Base-by-base conservation (phyloP, 805 yeast species). In the Candida xyloterini region DNA sequence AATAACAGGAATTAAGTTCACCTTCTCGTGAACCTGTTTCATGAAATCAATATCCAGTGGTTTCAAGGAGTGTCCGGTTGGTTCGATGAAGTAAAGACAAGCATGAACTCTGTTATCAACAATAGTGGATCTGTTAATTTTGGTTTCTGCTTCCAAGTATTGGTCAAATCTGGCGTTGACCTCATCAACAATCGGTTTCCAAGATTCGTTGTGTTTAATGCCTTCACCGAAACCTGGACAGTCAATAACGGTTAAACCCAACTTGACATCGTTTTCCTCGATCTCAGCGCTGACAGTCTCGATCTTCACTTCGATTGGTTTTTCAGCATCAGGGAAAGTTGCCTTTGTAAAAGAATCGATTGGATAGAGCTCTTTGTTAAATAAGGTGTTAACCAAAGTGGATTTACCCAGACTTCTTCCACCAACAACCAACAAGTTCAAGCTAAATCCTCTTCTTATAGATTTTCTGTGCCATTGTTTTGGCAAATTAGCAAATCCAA, bases 381-480 rank as follows among this genome's bases (percentile, higher is more conserved):
- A 93, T 52, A 93, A 73, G 16, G 98, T 90, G 67, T 88, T 89
- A 57, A 93, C 78, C 59, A 93, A 75, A 20, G 99, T 93, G 24
- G 93, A 73, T 68, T 91, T 91, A 55, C 99, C 99, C 47, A 91
- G 72, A 5, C 99, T 97, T 44, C 81, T 71, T 68, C 87, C 95
- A 51, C 95, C 95, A 47, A 90, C 95, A 43, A 87, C 88, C 78
- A 93, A 77, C 46, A 93, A 62, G 62, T 93, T 93, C 60, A 93
- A 77, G 54, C 73, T 77, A 73, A 93, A 93, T 10, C 99, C 99
- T 58, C 86, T 77, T 64, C 84, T 82, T 46, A 88, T 78, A 2
- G 95, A 83, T 65, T 85, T 88, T 67, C 96, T 81, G 68, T 93
- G 98, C 96, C 97, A 93, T 70, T 93, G 99, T 60, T 90, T 93